phyloP scores from a whole-genome alignment of 768 basidiomycete genomes.

The Boletus pseudopeckii region DNA sequence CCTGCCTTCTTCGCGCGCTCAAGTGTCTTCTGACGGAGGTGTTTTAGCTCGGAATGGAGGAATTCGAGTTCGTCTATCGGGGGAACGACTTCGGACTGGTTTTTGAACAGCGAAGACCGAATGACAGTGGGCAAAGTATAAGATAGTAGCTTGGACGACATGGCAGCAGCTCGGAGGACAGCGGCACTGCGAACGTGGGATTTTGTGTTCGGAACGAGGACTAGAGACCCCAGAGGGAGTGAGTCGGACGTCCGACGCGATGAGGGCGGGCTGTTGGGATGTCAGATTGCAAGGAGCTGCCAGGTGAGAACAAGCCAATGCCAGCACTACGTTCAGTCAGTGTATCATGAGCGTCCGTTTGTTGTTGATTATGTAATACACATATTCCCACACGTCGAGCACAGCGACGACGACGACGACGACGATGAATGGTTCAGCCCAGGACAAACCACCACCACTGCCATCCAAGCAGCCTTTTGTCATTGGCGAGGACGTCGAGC shows the following conservation, averaged over 20 bases:
- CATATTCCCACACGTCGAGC: conserved; percentile 22
- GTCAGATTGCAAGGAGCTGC: conserved; percentile 17
- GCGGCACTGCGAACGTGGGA: conserved; percentile 4
- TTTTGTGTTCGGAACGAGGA: conserved; percentile 11
- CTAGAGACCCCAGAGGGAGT: conserved; percentile 6
- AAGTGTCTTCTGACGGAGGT: conserved; percentile 49
- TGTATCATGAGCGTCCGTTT: conserved; percentile 31
- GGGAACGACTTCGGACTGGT: conserved; percentile 62
- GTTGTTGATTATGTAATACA: conserved; percentile 28
- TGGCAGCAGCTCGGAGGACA: conserved; percentile 33
- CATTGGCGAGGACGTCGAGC: conserved; percentile 28
- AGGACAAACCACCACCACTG: background rate
- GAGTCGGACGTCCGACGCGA: conserved; percentile 17
- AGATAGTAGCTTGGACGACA: conserved; percentile 59
- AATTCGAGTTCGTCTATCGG: conserved; percentile 67
- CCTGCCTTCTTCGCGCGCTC: conserved; percentile 72
- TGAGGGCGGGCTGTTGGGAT: conserved; percentile 7
- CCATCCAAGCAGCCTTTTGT: background rate
- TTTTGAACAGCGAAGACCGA: conserved; percentile 61
- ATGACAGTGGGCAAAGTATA: conserved; percentile 48
- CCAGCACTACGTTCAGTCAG: conserved; percentile 25
- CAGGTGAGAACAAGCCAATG: conserved; percentile 24
- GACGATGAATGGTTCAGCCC: conserved; percentile 9
- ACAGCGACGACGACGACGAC: conserved; percentile 1
- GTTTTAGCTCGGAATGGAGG: conserved; percentile 58